These are phyloP conservation scores for Thelonectria blattea DNA, from an alignment of 2,329 filamentous ascomycete genomes.

Conservation along the genomic window DNA sequence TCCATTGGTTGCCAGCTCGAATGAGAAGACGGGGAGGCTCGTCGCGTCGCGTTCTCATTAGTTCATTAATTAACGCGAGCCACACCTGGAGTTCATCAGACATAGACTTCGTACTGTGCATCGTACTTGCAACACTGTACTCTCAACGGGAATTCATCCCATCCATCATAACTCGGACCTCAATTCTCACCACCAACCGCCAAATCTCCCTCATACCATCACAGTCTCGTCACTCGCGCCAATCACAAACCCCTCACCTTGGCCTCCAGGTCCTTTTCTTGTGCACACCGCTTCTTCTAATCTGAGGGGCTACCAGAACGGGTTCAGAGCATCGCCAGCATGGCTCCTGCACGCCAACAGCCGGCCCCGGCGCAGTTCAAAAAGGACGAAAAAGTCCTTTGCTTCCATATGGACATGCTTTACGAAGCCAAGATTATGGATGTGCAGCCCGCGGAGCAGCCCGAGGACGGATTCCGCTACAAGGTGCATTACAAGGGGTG, in stretches of 20 bases:
- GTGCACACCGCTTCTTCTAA: constrained; percentile 25
- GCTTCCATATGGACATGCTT: constrained; percentile 95
- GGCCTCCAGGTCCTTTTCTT: background rate
- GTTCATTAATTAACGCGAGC: constrained; percentile 19
- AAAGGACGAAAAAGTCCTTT: constrained; percentile 93
- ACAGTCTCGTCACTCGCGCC: constrained; percentile 11
- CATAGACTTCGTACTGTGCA: constrained; percentile 3
- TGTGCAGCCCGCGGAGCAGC: constrained; percentile 71
- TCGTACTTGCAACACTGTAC: constrained; percentile 21
- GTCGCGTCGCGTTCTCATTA: constrained; percentile 14
- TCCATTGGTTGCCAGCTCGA: too few relatives aligned
- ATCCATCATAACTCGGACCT: constrained; percentile 13
- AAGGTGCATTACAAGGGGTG: constrained; percentile 98
- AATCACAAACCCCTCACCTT: constrained; percentile 14
- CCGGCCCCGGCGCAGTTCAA: constrained; percentile 56
- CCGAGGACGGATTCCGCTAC: constrained; percentile 76
- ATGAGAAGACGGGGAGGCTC: too few relatives aligned
- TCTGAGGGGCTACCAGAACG: constrained; percentile 14
- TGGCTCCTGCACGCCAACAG: constrained; percentile 52
- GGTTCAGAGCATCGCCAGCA: constrained; percentile 33
- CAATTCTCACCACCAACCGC: constrained; percentile 15
- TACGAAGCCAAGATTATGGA: constrained; percentile 98
- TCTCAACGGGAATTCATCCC: background rate
- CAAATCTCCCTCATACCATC: constrained; percentile 12
- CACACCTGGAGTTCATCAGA: background rate